These are phyloP conservation scores for Claviceps spartinae DNA, from an alignment of 2,329 filamentous ascomycete genomes.

Conservation along the genomic window DNA sequence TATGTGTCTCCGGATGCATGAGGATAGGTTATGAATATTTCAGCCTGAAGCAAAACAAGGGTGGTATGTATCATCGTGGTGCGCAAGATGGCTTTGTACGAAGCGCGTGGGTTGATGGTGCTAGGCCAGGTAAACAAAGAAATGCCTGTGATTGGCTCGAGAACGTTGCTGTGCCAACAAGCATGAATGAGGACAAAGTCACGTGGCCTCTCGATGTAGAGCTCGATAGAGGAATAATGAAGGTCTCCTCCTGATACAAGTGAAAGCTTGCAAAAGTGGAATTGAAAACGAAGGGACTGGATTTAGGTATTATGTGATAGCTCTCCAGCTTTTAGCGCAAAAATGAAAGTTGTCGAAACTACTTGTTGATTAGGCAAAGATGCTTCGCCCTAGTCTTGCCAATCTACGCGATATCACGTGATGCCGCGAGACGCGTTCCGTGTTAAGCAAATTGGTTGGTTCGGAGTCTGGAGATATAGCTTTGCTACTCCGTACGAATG, in stretches of 20 bases:
- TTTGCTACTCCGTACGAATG: not conserved
- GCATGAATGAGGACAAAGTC: not conserved
- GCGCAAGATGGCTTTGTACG: not conserved
- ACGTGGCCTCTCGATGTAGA: not conserved
- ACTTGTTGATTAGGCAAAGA: not conserved
- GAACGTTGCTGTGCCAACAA: slow-evolving; percentile 22
- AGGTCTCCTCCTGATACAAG: not conserved
- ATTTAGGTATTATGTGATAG: too few relatives aligned
- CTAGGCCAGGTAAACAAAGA: slow-evolving; percentile 9
- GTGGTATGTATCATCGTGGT: not conserved
- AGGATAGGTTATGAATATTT: slow-evolving; percentile 1
- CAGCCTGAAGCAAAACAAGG: not conserved
- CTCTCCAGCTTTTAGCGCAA: not conserved
- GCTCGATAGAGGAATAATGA: not conserved
- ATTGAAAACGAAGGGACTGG: too few relatives aligned
- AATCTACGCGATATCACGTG: slow-evolving; percentile 26
- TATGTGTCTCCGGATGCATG: not conserved
- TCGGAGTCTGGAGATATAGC: not conserved
- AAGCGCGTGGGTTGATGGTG: not conserved
- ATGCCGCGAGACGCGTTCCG: slow-evolving; percentile 18
- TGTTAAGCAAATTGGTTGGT: not conserved
- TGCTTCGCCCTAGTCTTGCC: not conserved
- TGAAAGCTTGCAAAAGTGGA: not conserved
- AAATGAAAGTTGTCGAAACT: not conserved
- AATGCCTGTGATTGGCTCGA: slow-evolving; percentile 11